Evolutionary conservation across 23 red algal species (phyloP).

Genomic region (Gracilaria domingensis): DNA sequence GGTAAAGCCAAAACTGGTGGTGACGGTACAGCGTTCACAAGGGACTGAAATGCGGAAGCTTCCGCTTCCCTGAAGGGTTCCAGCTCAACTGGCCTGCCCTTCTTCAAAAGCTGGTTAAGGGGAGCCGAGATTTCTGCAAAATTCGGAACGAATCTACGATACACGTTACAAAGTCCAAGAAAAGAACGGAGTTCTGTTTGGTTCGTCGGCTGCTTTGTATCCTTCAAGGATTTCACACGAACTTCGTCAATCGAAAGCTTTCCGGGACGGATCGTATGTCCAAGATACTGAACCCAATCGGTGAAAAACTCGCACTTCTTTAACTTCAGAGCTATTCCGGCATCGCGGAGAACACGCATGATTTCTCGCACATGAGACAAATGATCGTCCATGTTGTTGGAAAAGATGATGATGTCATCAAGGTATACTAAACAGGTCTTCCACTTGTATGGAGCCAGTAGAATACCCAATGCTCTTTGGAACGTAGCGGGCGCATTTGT

Average conservation of each 20-base stretch:
- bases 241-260: background rate
- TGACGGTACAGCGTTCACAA: background rate
- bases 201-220: background rate
- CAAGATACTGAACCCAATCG: slow-evolving; percentile 22
- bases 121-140: background rate
- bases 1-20: slow-evolving; percentile 1
- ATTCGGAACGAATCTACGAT: background rate
- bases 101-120: background rate
- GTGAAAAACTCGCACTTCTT: slow-evolving; percentile 38
- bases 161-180: slow-evolving; percentile 25
- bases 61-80: background rate
- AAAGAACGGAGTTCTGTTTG: slow-evolving; percentile 33
- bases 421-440: slow-evolving; percentile 26
- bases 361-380: background rate
- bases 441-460: background rate
- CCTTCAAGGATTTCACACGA: background rate
- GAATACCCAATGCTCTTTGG: slow-evolving; percentile 26
- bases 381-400: slow-evolving; percentile 8
- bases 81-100: background rate
- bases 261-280: slow-evolving; percentile 19
- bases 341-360: background rate
- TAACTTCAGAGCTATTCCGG: slow-evolving; percentile 37
- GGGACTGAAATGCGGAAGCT: background rate
- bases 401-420: slow-evolving; percentile 33
- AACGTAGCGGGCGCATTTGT: slow-evolving; percentile 55